These are phyloP conservation scores for Lepidium sativum DNA, from an alignment of 345 rosid genomes.

Conservation along the genomic window DNA sequence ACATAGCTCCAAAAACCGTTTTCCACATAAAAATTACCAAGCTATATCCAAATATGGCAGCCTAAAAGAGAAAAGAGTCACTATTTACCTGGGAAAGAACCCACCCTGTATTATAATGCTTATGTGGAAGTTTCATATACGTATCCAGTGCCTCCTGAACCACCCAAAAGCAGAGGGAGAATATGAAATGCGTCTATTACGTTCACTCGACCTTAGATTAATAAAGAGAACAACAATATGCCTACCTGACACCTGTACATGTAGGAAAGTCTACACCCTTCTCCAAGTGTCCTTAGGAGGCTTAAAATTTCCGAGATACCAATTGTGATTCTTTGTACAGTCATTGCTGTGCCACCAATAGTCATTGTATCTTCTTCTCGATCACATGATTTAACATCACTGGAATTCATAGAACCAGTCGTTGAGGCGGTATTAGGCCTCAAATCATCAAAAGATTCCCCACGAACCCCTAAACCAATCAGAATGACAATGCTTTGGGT, in stretches of 20 bases:
- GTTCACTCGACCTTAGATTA: not conserved
- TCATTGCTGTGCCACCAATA: conserved; percentile 37
- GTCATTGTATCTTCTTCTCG: conserved; percentile 51
- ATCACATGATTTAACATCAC: conserved; percentile 48
- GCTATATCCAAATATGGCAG: not conserved
- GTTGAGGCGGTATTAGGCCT: conserved; percentile 47
- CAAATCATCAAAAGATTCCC: conserved; percentile 70
- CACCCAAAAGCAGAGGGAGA: no score
- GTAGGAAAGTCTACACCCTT: conserved; percentile 89
- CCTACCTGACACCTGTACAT: conserved; percentile 81
- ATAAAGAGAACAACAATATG: conserved; percentile 1
- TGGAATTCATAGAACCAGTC: conserved; percentile 39
- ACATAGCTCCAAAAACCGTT: not conserved
- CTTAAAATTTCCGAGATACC: conserved; percentile 68
- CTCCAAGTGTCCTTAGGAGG: conserved; percentile 78
- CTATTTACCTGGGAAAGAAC: conserved; percentile 81
- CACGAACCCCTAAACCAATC: conserved; percentile 50
- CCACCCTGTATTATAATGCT: conserved; percentile 93
- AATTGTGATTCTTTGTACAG: conserved; percentile 42
- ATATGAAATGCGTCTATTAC: no score
- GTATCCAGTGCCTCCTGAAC: no score
- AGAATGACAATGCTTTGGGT: conserved; percentile 9
- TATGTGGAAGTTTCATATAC: conserved; percentile 68
- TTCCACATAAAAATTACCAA: not conserved
- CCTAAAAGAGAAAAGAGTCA: conserved; percentile 8